Base-by-base conservation (phyloP, 2,329 filamentous ascomycete species). In the Penicillium psychrosexuale region DNA sequence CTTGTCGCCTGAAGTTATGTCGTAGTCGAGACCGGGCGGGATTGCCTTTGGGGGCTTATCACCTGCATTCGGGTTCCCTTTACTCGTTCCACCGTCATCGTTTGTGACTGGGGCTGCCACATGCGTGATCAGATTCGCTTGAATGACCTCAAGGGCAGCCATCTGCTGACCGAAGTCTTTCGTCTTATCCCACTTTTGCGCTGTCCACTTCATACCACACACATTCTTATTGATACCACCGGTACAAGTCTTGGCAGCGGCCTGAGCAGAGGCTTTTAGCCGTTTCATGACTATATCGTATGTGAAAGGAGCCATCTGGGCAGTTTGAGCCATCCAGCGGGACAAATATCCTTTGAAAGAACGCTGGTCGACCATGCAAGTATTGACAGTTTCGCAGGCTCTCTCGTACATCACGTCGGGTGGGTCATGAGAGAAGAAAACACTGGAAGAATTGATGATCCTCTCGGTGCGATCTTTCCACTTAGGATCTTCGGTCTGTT, bases 281-380 rank as follows among this genome's bases (percentile, higher is more conserved):
- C 78, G 75, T 0, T 80, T 77, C 64, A 81, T 75, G 51, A 87
- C 75, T 8, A 68, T 65, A 34, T 78, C 70, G 57, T 73, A 71
- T 3, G 81, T 82, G 62, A 79, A 84, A 0, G 84, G 84, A 0
- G 82, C 84, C 55, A 85, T 73, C 61, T 85, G 80, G 0, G 78
- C 79, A 5, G 82, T 78, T 3, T 79, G 75, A 13, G 81, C 83
- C 72, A 79, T 77, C 79, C 83, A 88, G 37, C 85, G 81, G 0
- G 80, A 74, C 6, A 87, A 76, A 65, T 85, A 87, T 11, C 83
- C 84, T 70, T 88, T 88, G 77, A 88, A 88, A 1, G 80, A 81
- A 43, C 78, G 80, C 69, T 86, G 83, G 59, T 88, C 84, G n/a
- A 80, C 76, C 69, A 86, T 82, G 72, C 85, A 87, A 13, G 71